These are phyloP conservation scores for Picea sitchensis DNA, from an alignment of 75 land plant genomes.

Conservation along the genomic window DNA sequence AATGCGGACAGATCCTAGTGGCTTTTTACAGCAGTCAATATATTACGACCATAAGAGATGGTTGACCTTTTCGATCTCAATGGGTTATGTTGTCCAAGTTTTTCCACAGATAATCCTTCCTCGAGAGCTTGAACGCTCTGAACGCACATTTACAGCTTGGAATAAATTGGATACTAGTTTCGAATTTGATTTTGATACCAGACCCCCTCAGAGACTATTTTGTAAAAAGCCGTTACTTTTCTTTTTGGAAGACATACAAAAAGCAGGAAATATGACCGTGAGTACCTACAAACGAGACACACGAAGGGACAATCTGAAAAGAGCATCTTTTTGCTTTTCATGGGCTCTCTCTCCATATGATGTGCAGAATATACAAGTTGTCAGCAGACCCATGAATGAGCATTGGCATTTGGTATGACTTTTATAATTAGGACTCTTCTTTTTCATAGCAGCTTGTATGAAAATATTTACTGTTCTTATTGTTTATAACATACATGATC, in stretches of 20 bases:
- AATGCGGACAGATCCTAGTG: slow-evolving; percentile 45
- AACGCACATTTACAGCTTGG: slow-evolving; percentile 58
- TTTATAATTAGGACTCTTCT: neutral
- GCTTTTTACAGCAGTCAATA: slow-evolving; percentile 63
- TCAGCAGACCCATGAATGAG: slow-evolving; percentile 25
- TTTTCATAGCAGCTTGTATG: neutral
- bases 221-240: slow-evolving; percentile 57
- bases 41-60: slow-evolving; percentile 26
- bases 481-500: neutral
- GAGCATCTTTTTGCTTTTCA: slow-evolving; percentile 49
- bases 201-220: slow-evolving; percentile 25
- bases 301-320: slow-evolving; percentile 29
- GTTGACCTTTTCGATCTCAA: slow-evolving; percentile 54
- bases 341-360: slow-evolving; percentile 23
- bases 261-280: slow-evolving; percentile 22
- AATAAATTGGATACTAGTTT: slow-evolving; percentile 22
- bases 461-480: neutral
- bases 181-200: slow-evolving; percentile 71
- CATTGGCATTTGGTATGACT: slow-evolving; percentile 59
- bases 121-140: slow-evolving; percentile 50
- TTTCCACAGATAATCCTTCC: slow-evolving; percentile 50
- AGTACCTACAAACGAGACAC: slow-evolving; percentile 31
- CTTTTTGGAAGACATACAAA: slow-evolving; percentile 40
- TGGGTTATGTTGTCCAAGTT: slow-evolving; percentile 77
- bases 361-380: slow-evolving; percentile 33